These are phyloP conservation scores for Petunia axillaris DNA, from an alignment of 257 asterid species.

Conservation along the genomic window DNA sequence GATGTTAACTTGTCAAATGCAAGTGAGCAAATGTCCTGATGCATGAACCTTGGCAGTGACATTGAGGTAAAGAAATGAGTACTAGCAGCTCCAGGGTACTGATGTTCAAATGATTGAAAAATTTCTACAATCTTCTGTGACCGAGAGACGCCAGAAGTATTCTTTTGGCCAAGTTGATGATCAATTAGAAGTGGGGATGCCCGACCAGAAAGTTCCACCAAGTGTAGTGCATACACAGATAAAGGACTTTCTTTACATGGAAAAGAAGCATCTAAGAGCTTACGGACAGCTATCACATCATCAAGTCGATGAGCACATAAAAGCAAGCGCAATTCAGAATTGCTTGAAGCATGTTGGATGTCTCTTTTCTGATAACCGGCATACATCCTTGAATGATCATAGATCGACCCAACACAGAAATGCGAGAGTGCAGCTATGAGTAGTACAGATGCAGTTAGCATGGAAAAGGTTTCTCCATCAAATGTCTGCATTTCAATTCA, in stretches of 20 bases:
- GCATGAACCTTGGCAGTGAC: conserved; percentile 47
- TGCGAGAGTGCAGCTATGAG: conserved; percentile 34
- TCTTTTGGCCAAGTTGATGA: conserved; percentile 44
- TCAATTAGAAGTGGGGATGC: conserved; percentile 45
- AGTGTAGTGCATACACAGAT: conserved; percentile 36
- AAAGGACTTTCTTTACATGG: conserved; percentile 43
- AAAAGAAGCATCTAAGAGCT: conserved; percentile 39
- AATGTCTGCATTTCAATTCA: conserved; percentile 49
- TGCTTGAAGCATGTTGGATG: conserved; percentile 34
- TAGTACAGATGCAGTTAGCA: conserved; percentile 34
- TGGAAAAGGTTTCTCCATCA: conserved; percentile 75
- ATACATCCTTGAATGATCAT: conserved; percentile 39
- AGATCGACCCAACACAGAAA: conserved; percentile 33
- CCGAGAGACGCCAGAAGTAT: conserved; percentile 29
- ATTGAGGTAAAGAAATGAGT: conserved; percentile 42
- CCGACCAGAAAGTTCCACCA: conserved; percentile 49
- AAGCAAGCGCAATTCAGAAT: conserved; percentile 43
- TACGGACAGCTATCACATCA: conserved; percentile 36
- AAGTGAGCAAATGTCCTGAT: conserved; percentile 47
- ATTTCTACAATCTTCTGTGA: conserved; percentile 36
- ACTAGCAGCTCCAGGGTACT: conserved; percentile 31
- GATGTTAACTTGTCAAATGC: conserved; percentile 46
- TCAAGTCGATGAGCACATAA: conserved; percentile 39
- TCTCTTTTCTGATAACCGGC: conserved; percentile 49
- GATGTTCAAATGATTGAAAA: conserved; percentile 31